Base-by-base conservation (phyloP, 345 rosid species). In the Eucalyptus pumila region DNA sequence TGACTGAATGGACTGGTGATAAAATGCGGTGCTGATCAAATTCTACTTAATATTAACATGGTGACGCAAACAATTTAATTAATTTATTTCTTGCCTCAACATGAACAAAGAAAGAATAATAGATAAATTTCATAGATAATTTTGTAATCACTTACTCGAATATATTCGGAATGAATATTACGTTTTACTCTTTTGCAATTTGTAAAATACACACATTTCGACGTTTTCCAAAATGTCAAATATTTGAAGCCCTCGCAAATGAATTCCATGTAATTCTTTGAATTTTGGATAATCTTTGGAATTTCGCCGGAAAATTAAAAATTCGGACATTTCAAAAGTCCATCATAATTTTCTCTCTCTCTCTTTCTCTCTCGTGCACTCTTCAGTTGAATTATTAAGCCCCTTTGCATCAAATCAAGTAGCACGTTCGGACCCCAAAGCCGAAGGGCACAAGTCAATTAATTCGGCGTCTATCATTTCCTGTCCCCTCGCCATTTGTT, bases 181-280 rank as follows among this genome's bases (percentile, higher is more conserved):
- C 8, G 2, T 1, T 37, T 21, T 23, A 11, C 8, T 11, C 37
- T 76, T 2, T 76, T 2, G 0, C 14, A 40, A 3, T 3, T 37
- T 21, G 42, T 1, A 34, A 21, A 76, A 21, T 40, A 37, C 42
- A 11, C 4, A 4, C 15, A 76, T 76, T 6, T 11, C 4, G 7
- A 34, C 4, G 0, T 67, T 32, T 67, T 67, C 4, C 24, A 34
- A 34, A 9, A 52, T 37, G 23, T 69, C 16, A 37, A 17, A 34
- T 16, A 34, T 17, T 34, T 5, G 26, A 48, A 67, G 40, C 42
- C 40, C 19, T 32, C 42, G 12, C 4, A 0, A 15, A 69, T 34
- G 42, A 69, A 9, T 4, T 69, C 5, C 12, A 0, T 21, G 44
- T 69, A 16, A 86, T 49, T 49, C 32, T 86, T 86, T 2, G 8